Conservation (phyloP, 331 rosid genomes). For the Arachis monticola region DNA sequence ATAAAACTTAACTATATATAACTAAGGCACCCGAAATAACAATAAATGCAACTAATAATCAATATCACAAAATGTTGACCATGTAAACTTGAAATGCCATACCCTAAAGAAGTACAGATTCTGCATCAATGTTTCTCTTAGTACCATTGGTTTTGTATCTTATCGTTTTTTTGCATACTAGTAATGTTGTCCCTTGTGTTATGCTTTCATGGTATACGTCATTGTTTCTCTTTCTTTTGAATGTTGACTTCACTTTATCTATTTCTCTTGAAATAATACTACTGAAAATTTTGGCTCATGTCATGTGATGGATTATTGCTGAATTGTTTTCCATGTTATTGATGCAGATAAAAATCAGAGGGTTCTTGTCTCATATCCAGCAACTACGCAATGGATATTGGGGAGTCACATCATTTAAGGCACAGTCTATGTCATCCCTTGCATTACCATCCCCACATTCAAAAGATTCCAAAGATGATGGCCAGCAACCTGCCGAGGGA, state of each 20-base stretch:
- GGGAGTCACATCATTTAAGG: slow-evolving; percentile 77
- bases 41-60: slow-evolving; percentile 18
- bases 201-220: not conserved
- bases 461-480: slow-evolving; percentile 71
- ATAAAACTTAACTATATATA: no score
- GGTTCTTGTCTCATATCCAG: slow-evolving; percentile 85
- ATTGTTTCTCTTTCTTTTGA: slow-evolving; percentile 6
- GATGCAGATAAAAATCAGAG: slow-evolving; percentile 91
- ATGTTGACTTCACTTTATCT: slow-evolving; percentile 8
- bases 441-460: slow-evolving; percentile 84
- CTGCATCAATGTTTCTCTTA: slow-evolving; percentile 18
- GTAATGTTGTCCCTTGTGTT: slow-evolving; percentile 23
- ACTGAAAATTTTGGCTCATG: slow-evolving; percentile 31
- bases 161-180: slow-evolving; percentile 1
- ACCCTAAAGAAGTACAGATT: slow-evolving; percentile 26
- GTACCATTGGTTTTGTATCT: not conserved
- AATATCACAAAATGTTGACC: not conserved
- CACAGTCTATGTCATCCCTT: slow-evolving; percentile 64
- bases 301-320: slow-evolving; percentile 34
- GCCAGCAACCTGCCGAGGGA: slow-evolving; percentile 91
- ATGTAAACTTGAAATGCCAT: not conserved
- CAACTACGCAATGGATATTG: slow-evolving; percentile 82
- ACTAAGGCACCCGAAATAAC: not conserved
- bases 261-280: slow-evolving; percentile 26
- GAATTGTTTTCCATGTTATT: slow-evolving; percentile 38